Evolutionary conservation across 768 basidiomycete species (phyloP).

Genomic region (Filobasidium floriforme): DNA sequence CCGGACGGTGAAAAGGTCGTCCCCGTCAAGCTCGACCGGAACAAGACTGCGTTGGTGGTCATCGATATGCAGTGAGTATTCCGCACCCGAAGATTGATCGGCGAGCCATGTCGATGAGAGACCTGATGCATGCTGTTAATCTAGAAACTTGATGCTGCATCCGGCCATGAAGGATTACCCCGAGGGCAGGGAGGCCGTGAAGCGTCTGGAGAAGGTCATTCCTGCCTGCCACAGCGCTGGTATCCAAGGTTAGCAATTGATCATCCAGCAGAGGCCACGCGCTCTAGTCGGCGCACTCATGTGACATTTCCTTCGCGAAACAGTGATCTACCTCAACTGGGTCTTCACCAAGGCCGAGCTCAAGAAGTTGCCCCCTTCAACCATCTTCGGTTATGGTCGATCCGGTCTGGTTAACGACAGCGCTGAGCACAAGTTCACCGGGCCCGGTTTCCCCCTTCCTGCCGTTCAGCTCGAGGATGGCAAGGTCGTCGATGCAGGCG

Average conservation of each 20-base stretch:
- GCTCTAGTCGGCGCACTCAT: neutral
- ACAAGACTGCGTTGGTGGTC: constrained; percentile 14
- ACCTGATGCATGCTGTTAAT: neutral
- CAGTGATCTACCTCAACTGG: constrained; percentile 21
- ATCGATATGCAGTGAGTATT: constrained; percentile 15
- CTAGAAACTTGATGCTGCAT: constrained; percentile 20
- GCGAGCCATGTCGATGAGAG: no score
- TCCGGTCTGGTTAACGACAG: neutral
- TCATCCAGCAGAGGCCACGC: neutral
- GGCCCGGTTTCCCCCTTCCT: neutral
- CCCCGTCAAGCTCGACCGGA: neutral
- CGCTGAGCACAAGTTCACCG: neutral
- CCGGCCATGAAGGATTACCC: neutral
- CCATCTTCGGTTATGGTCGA: constrained; percentile 11
- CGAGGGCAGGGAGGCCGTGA: neutral
- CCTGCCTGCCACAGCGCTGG: constrained; percentile 10
- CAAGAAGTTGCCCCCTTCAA: constrained; percentile 14
- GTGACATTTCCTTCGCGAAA: no score
- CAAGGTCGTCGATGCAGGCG: constrained; percentile 11
- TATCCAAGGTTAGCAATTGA: constrained; percentile 11
- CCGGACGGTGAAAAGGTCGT: neutral
- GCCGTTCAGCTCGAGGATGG: constrained; percentile 7
- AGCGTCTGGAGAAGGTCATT: neutral
- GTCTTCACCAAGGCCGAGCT: constrained; percentile 13
- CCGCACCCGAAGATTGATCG: neutral